Conservation (phyloP, 2,329 filamentous ascomycete genomes). For the Diaporthe longicolla region DNA sequence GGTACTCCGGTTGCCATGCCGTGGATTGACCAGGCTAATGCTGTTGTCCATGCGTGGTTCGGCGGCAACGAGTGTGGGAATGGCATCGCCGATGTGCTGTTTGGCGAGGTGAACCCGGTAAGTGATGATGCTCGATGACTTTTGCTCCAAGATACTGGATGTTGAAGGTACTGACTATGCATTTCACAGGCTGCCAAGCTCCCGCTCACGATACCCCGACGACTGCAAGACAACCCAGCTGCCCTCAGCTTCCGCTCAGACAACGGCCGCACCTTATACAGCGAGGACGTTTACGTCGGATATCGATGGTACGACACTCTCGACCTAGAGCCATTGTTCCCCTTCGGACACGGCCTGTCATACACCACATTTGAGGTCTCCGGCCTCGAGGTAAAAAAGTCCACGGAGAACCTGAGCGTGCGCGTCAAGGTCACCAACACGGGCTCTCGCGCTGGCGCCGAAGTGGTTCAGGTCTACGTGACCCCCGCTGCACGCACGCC, state of each 20-base stretch:
- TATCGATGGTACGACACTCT: constrained; percentile 85
- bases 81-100: constrained; percentile 62
- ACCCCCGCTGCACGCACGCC: constrained; percentile 46
- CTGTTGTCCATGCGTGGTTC: constrained; percentile 45
- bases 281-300: constrained; percentile 85
- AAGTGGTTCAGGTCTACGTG: constrained; percentile 52
- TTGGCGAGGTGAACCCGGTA: constrained; percentile 63
- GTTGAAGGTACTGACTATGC: background rate
- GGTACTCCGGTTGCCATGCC: constrained; percentile 71
- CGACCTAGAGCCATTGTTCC: constrained; percentile 76
- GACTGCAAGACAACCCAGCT: constrained; percentile 78
- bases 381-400: constrained; percentile 43
- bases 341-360: constrained; percentile 84
- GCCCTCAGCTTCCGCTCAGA: constrained; percentile 82
- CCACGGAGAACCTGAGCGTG: constrained; percentile 1
- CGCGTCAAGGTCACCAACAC: constrained; percentile 62
- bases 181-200: constrained; percentile 74
- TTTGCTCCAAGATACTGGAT: background rate
- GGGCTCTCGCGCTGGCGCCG: constrained; percentile 46
- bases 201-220: constrained; percentile 78
- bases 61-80: constrained; percentile 66
- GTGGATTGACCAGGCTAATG: constrained; percentile 59
- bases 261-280: constrained; percentile 79
- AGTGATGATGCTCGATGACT: background rate
- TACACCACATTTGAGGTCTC: constrained; percentile 77